These are phyloP conservation scores for Kwoniella heveanensis DNA, from an alignment of 768 basidiomycete species.

Conservation along the genomic window DNA sequence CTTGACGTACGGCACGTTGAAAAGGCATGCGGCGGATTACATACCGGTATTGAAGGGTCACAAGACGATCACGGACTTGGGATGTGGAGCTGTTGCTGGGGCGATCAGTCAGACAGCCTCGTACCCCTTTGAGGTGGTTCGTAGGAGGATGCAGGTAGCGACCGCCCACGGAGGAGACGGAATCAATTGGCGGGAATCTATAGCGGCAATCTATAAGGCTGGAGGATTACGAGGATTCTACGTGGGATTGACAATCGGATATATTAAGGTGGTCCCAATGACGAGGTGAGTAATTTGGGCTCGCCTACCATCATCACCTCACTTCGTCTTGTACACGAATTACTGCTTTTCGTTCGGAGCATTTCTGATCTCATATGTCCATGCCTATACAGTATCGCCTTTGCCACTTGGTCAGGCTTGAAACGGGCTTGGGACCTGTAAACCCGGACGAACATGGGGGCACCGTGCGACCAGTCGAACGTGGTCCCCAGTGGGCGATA, in stretches of 20 bases:
- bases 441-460: too few relatives aligned
- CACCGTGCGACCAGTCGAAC: too few relatives aligned
- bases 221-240: constrained; percentile 88
- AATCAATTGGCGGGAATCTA: constrained; percentile 78
- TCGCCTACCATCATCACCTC: too few relatives aligned
- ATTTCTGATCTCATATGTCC: too few relatives aligned
- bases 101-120: constrained; percentile 82
- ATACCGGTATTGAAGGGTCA: constrained; percentile 47
- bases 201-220: constrained; percentile 65
- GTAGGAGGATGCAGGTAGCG: constrained; percentile 92
- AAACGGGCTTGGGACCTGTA: constrained; percentile 62
- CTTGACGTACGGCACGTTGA: constrained; percentile 77
- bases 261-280: constrained; percentile 94
- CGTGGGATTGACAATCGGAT: constrained; percentile 86
- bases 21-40: constrained; percentile 59
- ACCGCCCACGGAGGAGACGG: constrained; percentile 69
- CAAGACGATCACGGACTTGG: constrained; percentile 67
- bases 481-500: too few relatives aligned
- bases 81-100: constrained; percentile 82
- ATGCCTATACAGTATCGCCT: constrained; percentile 67
- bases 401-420: constrained; percentile 82
- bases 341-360: too few relatives aligned
- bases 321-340: too few relatives aligned
- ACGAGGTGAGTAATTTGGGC: constrained; percentile 64
- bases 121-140: constrained; percentile 91